phyloP scores from a whole-genome alignment of 108 stramenopile genomes.

The Parmales sp. region DNA sequence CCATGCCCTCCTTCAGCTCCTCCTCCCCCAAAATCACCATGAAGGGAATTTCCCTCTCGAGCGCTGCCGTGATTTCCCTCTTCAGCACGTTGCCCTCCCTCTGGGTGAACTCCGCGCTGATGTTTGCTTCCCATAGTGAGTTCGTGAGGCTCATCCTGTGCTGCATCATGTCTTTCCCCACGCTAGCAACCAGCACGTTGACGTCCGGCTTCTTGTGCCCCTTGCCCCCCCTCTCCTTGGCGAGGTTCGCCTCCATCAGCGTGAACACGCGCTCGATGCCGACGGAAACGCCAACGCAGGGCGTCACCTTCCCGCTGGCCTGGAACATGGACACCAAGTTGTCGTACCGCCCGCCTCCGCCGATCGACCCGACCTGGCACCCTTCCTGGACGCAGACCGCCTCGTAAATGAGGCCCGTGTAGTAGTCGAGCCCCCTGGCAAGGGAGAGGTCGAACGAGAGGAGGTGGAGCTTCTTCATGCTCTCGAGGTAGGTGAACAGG shows the following conservation, averaged over 20 bases:
- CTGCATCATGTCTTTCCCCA: conserved; percentile 43
- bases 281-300: conserved; percentile 81
- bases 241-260: conserved; percentile 66
- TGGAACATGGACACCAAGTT: conserved; percentile 85
- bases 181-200: conserved; percentile 64
- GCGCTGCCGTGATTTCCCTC: conserved; percentile 60
- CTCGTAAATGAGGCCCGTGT: conserved; percentile 90
- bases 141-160: conserved; percentile 66
- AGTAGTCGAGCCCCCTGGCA: conserved; percentile 85
- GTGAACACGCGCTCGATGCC: conserved; percentile 88
- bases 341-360: conserved; percentile 83
- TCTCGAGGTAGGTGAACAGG: conserved; percentile 76
- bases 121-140: conserved; percentile 64
- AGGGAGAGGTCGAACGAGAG: conserved; percentile 70
- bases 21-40: conserved; percentile 77
- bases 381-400: conserved; percentile 64
- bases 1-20: conserved; percentile 61
- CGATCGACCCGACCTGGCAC: conserved; percentile 76
- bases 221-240: conserved; percentile 42
- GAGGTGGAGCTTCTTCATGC: conserved; percentile 60
- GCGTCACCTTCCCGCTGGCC: conserved; percentile 61
- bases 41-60: conserved; percentile 68
- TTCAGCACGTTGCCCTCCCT: conserved; percentile 74
- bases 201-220: conserved; percentile 52
- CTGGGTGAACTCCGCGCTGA: conserved; percentile 73